These are phyloP conservation scores for Fusarium brachygibbosum DNA, from an alignment of 2,329 filamentous ascomycete species.

Conservation along the genomic window DNA sequence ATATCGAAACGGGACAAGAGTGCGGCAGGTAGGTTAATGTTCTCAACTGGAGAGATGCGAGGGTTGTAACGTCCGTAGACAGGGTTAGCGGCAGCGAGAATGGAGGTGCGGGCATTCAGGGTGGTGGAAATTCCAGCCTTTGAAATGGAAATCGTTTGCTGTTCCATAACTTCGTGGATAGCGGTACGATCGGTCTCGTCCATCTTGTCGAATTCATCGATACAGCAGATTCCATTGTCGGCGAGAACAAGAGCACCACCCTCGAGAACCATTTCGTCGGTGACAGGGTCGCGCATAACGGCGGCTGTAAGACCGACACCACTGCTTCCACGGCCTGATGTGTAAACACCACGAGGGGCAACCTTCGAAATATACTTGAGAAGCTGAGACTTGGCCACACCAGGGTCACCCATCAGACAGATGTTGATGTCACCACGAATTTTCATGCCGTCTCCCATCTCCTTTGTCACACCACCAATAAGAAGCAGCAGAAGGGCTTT, in stretches of 20 bases:
- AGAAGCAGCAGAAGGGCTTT: slow-evolving; percentile 95
- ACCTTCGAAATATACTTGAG: slow-evolving; percentile 99
- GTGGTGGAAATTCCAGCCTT: slow-evolving; percentile 80
- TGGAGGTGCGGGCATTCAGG: slow-evolving; percentile 94
- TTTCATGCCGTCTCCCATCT: slow-evolving; percentile 98
- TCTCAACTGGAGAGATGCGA: slow-evolving; percentile 95
- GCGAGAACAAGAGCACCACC: slow-evolving; percentile 84
- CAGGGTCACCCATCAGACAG: slow-evolving; percentile 98
- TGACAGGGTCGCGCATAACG: slow-evolving; percentile 86
- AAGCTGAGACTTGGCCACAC: slow-evolving; percentile 98
- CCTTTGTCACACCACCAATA: slow-evolving; percentile 95
- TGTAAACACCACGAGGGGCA: slow-evolving; percentile 90
- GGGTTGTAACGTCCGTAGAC: slow-evolving; percentile 99
- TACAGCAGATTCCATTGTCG: slow-evolving; percentile 87
- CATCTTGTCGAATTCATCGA: slow-evolving; percentile 93
- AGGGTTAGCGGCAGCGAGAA: slow-evolving; percentile 95
- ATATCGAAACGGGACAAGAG: slow-evolving; percentile 97
- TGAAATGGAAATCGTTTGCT: slow-evolving; percentile 87
- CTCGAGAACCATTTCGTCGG: slow-evolving; percentile 87
- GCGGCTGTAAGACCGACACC: slow-evolving; percentile 86
- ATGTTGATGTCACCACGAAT: slow-evolving; percentile 99
- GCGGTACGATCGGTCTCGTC: slow-evolving; percentile 85
- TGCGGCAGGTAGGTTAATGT: slow-evolving; percentile 98
- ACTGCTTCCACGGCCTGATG: slow-evolving; percentile 83
- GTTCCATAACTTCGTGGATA: slow-evolving; percentile 91